Base-by-base conservation (phyloP, 768 basidiomycete genomes). In the Leucocoprinus leucothites region DNA sequence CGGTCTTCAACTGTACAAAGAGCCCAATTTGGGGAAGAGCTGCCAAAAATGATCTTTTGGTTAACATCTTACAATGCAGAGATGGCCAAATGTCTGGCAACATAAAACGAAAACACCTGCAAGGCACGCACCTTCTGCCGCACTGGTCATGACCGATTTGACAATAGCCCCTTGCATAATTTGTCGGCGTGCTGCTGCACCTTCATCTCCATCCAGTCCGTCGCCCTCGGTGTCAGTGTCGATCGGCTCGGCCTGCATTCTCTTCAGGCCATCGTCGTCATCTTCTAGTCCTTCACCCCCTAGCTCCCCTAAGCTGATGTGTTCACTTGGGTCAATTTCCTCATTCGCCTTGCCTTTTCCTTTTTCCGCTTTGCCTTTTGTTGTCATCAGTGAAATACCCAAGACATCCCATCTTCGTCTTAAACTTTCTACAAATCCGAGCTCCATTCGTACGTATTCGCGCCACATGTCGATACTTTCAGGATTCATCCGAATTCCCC, bases 361-460 rank as follows among this genome's bases (percentile, higher is more conserved):
- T 48, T 72, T 65, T 19, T 60, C 52, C 13, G 36, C 26, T 36
- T 44, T 50, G 22, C 43, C 16, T 43, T 50, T 34, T 35, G 24
- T 18, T 18, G 46, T 41, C 43, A 62, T 47, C 56, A 60, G 53
- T 21, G 67, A 61, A 49, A 95, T 86, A 7, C 93, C 94, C 18
- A 96, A 74, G 7, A 91, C 74, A 43, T 76, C 82, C 92, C 91
- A 94, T 49, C 94, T 77, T 59, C 89, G 73, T 36, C 89, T 75
- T 46, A 95, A 71, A 13, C 81, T 82, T 72, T 96, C 93, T 7
- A 92, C 74, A 68, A 91, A 96, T 2, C 85, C 85, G 3, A 95
- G 71, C 67, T 98, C 94, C 82, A 97, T 91, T 65, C 85, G 85
- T 59, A 93, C 84, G 65, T 94, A 96, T 69, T 95, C 94, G 19